Base-by-base conservation (phyloP, 2,329 filamentous ascomycete species). In the Epicoccum nigrum region DNA sequence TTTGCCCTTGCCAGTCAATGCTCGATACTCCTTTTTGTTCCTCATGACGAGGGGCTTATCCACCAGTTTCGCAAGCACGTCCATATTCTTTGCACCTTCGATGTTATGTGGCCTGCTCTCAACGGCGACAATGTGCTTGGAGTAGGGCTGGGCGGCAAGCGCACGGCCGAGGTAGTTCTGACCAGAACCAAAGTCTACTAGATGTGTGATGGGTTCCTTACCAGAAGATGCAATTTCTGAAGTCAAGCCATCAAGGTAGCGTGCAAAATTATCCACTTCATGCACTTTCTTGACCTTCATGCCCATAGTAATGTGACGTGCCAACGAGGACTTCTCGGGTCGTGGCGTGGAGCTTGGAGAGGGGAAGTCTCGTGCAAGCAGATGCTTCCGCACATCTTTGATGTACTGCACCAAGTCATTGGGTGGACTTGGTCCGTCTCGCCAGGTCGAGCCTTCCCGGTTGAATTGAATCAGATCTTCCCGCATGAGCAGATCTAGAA, bases 251-350 rank as follows among this genome's bases (percentile, higher is more conserved):
- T 90, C 83, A 44, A 97, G 84, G 64, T 93, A 97, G 56, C 83
- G 83, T n/a, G 93, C 89, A 67, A 97, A 97, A 67, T 94, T 86
- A 53, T 86, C 83, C 25, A 97, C 94, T 76, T 99, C 94, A 67
- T 99, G 94, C 1, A 90, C 82, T 74, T 99, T 99, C 73, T 99
- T 99, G 15, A 88, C 84, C 56, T 91, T 96, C 94, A 99, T 99
- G 4, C 94, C 94, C 12, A 96, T 83, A 0, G 89, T 84, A 13
- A 96, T 83, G 60, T 87, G 83, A 40, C 85, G 82, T 2, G 90
- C 85, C 17, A 96, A 71, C 59, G 81, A 79, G 4, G 83, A 79
- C 47, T 83, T 75, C 48, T 79, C 78, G 7, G 59, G 50, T 38
- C 56, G 45, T 15, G 57, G 27, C 8, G 37, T 52, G 13, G 65